Evolutionary conservation across 768 basidiomycete species (phyloP), one percentile per base, ranked within the genome.

Genomic region (Vararia minispora): DNA sequence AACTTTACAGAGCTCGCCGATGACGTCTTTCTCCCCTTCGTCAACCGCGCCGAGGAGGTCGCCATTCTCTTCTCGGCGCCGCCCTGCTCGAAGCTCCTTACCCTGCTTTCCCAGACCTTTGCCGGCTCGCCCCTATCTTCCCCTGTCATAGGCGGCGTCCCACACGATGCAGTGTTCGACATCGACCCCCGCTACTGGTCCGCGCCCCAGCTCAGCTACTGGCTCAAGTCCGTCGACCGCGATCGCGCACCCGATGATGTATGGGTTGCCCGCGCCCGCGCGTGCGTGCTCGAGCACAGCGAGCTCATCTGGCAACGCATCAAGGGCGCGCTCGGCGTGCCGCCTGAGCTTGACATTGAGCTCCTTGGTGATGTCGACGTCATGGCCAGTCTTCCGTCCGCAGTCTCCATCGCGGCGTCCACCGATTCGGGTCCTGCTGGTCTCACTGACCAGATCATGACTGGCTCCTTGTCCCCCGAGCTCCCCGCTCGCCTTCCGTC

Each of bases 231-330:
- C 30, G 60, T 76, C 20, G 69, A 79, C 44, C 71, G 87, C 9
- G 63, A 72, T 27, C 59, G 74, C 23, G 76, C 69, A 0, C 65
- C 76, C 3, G 90, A 95, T 50, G 65, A 68, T 14, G 52, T 74
- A 22, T 95, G 87, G 86, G 74, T 80, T 32, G 65, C 69, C 50
- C 71, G 72, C 8, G 72, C 77, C 0, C 76, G 87, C n/a, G 69
- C 67, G 39, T 89, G 87, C 49, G 72, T 94, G 49, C 64, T 83
- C 16, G 60, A 72, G 18, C 79, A 79, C 46, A 82, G 78, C 11
- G 89, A 92, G 51, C 73, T 89, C 28, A 79, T 92, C 39, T 95
- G 90, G 90, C 88, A 92, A 56, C 73, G 88, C 40, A 64, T 92
- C 51, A 91, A 90, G 51, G 81, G 76, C 22, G 88, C 85, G 0